Evolutionary conservation across 1,284 basidiomycete genomes (phyloP).

Genomic region (Leccinum subfulvum): DNA sequence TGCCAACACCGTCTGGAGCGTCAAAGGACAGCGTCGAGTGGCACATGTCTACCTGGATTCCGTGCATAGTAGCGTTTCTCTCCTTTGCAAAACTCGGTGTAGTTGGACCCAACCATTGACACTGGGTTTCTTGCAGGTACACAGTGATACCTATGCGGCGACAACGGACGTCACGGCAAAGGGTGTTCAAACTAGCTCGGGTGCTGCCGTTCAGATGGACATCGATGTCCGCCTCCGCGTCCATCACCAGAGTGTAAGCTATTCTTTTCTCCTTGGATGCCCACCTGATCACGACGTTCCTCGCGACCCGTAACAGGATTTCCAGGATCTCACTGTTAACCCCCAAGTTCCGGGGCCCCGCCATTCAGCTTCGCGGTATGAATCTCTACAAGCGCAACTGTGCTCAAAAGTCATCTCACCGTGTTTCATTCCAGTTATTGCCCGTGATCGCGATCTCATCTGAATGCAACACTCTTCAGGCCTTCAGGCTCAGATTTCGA

Average conservation of each 20-base stretch:
- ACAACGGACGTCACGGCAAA: not conserved
- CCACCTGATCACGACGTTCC: no score
- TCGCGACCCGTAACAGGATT: no score
- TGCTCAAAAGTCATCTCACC: no score
- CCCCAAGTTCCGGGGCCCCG: no score
- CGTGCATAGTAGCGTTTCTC: constrained; percentile 5
- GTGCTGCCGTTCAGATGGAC: not conserved
- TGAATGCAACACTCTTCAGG: no score
- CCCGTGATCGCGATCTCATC: no score
- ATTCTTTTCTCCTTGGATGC: no score
- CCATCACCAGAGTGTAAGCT: not conserved
- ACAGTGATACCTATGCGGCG: not conserved
- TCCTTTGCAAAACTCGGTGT: not conserved
- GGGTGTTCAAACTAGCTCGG: not conserved
- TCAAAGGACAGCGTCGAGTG: not conserved
- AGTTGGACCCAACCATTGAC: not conserved
- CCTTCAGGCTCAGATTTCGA: no score
- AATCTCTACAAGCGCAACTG: no score
- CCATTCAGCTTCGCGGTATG: no score
- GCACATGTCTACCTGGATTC: not conserved
- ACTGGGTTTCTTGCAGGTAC: not conserved
- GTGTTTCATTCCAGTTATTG: no score
- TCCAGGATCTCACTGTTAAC: no score
- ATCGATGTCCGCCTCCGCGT: not conserved
- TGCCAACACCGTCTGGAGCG: not conserved